phyloP scores from a whole-genome alignment of 140 eudicot genomes.

The Erigeron philadelphicus region DNA sequence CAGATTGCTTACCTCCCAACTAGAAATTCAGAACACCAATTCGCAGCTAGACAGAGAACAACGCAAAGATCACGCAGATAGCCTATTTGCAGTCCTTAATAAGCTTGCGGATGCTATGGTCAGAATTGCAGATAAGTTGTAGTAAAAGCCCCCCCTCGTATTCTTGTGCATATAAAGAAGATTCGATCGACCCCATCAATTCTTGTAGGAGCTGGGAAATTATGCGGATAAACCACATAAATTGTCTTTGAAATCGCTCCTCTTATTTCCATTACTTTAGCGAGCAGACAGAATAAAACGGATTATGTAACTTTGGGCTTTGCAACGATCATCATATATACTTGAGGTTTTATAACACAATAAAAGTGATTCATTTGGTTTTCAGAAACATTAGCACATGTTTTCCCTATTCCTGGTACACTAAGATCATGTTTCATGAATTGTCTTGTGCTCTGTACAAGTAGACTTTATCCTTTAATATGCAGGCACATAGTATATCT shows the following conservation, averaged over 20 bases:
- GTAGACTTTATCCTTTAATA: no score
- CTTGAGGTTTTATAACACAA: slow-evolving; percentile 18
- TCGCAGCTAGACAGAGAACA: slow-evolving; percentile 65
- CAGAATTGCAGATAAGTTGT: slow-evolving; percentile 82
- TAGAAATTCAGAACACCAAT: slow-evolving; percentile 68
- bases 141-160: slow-evolving; percentile 27
- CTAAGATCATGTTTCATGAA: no score
- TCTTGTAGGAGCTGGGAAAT: slow-evolving; percentile 4
- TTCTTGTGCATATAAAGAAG: slow-evolving; percentile 41
- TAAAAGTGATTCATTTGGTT: slow-evolving; percentile 17
- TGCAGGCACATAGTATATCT: no score
- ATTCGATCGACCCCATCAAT: background rate
- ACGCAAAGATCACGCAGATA: slow-evolving; percentile 54
- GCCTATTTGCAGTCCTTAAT: slow-evolving; percentile 58
- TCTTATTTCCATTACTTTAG: slow-evolving; percentile 22
- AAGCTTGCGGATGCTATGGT: slow-evolving; percentile 93
- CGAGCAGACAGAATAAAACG: slow-evolving; percentile 20
- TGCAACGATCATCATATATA: slow-evolving; percentile 18
- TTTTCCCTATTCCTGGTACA: no score
- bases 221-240: slow-evolving; percentile 11
- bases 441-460: no score
- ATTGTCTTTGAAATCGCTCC: background rate
- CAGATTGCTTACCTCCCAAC: slow-evolving; percentile 56
- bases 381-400: background rate
- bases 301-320: background rate